Conservation (phyloP, 2,329 filamentous ascomycete species). For the Hypoxylon sp. region DNA sequence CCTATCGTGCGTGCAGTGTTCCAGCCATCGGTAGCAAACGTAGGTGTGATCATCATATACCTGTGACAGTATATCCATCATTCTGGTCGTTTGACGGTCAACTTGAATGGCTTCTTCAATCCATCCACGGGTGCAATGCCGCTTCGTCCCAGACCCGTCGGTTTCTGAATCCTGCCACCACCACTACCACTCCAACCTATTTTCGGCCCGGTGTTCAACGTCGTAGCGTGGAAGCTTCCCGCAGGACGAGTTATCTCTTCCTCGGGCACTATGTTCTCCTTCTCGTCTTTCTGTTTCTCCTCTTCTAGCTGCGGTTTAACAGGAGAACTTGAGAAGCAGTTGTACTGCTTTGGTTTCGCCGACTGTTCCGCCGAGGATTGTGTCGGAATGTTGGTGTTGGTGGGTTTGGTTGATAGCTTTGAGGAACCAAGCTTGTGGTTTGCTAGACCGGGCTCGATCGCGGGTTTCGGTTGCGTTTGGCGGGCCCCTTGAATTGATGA, state of each 20-base stretch:
- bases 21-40: too few relatives aligned
- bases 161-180: slow-evolving; percentile 53
- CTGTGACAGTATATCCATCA: slow-evolving; percentile 1
- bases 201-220: slow-evolving; percentile 50
- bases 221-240: slow-evolving; percentile 61
- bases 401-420: slow-evolving; percentile 49
- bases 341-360: slow-evolving; percentile 58
- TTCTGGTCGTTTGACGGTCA: slow-evolving; percentile 58
- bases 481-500: slow-evolving; percentile 10
- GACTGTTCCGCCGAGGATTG: slow-evolving; percentile 31
- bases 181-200: slow-evolving; percentile 42
- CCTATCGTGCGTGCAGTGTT: too few relatives aligned
- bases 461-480: slow-evolving; percentile 19
- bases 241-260: slow-evolving; percentile 52
- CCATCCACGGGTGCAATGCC: slow-evolving; percentile 59
- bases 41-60: too few relatives aligned
- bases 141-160: slow-evolving; percentile 52
- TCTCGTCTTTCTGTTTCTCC: slow-evolving; percentile 33
- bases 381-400: slow-evolving; percentile 29
- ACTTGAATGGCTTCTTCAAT: slow-evolving; percentile 64
- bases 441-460: slow-evolving; percentile 47
- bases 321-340: slow-evolving; percentile 67
- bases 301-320: slow-evolving; percentile 33
- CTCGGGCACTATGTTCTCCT: slow-evolving; percentile 41
- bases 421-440: slow-evolving; percentile 53